A percentile compares a stretch with the other conserved stretches of the same genome.
These are phyloP conservation scores for Pythium brassicae DNA, from an alignment of 352 stramenopile genomes.

Conservation along the genomic window DNA sequence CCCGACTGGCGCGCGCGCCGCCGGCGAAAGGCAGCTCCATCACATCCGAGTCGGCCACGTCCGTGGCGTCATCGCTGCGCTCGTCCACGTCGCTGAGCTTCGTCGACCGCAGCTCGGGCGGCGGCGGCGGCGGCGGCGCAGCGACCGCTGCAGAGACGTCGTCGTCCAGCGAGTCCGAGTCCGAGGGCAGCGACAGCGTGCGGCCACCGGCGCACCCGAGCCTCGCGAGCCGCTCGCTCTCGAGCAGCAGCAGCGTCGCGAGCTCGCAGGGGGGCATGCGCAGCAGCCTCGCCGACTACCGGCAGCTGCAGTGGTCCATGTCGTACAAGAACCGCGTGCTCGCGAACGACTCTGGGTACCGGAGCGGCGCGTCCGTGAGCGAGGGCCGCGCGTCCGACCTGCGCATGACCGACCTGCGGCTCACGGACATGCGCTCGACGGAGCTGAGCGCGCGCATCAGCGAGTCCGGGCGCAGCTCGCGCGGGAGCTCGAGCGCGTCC, in stretches of 20 bases:
- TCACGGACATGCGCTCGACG: slow-evolving; percentile 22
- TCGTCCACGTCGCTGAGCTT: slow-evolving; percentile 48
- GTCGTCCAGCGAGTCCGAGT: slow-evolving; percentile 15
- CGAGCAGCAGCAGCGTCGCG: slow-evolving; percentile 13
- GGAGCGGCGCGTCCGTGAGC: slow-evolving; percentile 9
- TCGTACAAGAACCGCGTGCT: slow-evolving; percentile 78
- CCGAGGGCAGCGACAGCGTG: slow-evolving; percentile 1
- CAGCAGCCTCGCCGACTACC: slow-evolving; percentile 55
- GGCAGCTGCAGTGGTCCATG: slow-evolving; percentile 81
- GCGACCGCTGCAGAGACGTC: slow-evolving; percentile 8
- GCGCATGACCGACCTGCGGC: slow-evolving; percentile 23
- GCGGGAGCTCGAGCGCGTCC: slow-evolving; percentile 3
- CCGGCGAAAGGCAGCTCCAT: slow-evolving; percentile 13
- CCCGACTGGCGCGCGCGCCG: slow-evolving; percentile 1
- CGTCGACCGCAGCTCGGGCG: slow-evolving; percentile 33
- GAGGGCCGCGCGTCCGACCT: slow-evolving; percentile 10
- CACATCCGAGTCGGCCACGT: slow-evolving; percentile 20
- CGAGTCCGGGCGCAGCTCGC: slow-evolving; percentile 6
- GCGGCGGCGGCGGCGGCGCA: slow-evolving; percentile 25
- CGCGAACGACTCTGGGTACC: slow-evolving; percentile 17
- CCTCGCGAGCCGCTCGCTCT: slow-evolving; percentile 6
- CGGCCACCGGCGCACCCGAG: neutral
- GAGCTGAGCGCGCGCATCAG: slow-evolving; percentile 19
- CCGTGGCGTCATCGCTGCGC: slow-evolving; percentile 48
- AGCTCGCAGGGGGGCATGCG: slow-evolving; percentile 10